A percentile compares a stretch with the other conserved stretches of the same genome.
phyloP scores from a whole-genome alignment of 495 filamentous ascomycete species.

The Penicillium canariense region DNA sequence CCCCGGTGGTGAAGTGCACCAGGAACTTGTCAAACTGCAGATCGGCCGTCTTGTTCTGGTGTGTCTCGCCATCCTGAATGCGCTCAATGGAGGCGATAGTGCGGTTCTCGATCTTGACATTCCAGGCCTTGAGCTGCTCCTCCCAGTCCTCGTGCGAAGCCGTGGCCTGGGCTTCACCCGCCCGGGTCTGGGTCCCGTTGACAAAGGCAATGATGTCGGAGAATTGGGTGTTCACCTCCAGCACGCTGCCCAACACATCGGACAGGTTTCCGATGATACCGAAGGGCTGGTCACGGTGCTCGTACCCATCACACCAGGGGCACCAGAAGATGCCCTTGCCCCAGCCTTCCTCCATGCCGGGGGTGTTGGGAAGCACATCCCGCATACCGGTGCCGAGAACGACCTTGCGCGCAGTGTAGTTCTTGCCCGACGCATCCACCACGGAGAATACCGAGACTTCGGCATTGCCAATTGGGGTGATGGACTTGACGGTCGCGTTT shows the following conservation, averaged over 20 bases:
- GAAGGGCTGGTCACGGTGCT: constrained; percentile 55
- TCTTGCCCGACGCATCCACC: constrained; percentile 27
- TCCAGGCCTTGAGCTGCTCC: constrained; percentile 44
- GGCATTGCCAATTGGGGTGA: constrained; percentile 30
- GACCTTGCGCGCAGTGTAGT: constrained; percentile 48
- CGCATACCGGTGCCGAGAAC: constrained; percentile 55
- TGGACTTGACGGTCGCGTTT: constrained; percentile 50
- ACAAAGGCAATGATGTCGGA: constrained; percentile 47
- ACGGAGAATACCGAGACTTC: constrained; percentile 47
- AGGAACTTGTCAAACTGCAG: constrained; percentile 50
- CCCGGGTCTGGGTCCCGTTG: constrained; percentile 53
- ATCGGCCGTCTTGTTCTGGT: constrained; percentile 34
- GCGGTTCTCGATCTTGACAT: constrained; percentile 53
- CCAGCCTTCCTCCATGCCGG: constrained; percentile 50
- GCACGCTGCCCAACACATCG: constrained; percentile 41
- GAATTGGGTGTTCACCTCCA: constrained; percentile 50
- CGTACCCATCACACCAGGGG: constrained; percentile 61
- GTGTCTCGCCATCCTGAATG: constrained; percentile 37
- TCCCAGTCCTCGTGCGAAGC: constrained; percentile 44
- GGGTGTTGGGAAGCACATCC: constrained; percentile 52
- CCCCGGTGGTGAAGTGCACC: constrained; percentile 50
- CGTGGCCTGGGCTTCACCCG: constrained; percentile 34
- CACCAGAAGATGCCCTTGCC: constrained; percentile 62
- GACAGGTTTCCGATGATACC: constrained; percentile 47
- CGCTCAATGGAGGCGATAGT: constrained; percentile 48